phyloP scores from a whole-genome alignment of 139 green algal species.

The Chlamydomonas urium region DNA sequence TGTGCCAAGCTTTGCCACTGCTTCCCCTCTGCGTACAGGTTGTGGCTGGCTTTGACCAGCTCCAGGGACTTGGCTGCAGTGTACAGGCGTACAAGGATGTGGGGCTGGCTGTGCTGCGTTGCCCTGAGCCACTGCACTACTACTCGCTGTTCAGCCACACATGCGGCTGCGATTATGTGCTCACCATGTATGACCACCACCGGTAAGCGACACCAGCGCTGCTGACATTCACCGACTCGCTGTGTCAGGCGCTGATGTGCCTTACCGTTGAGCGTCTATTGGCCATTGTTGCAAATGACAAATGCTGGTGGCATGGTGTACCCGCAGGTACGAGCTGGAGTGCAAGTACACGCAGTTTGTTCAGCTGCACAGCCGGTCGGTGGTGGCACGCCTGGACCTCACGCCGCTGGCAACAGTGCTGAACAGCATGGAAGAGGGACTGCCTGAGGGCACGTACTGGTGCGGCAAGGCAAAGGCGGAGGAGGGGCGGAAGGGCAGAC shows the following conservation, averaged over 20 bases:
- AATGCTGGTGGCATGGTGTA: neutral
- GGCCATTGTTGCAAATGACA: too few species aligned
- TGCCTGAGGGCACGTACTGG: constrained; percentile 11
- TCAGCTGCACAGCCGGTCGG: constrained; percentile 35
- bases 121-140: constrained; percentile 60
- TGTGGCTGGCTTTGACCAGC: constrained; percentile 38
- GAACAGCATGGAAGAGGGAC: constrained; percentile 48
- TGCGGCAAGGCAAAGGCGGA: too few species aligned
- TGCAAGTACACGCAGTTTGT: constrained; percentile 72
- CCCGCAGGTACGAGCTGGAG: constrained; percentile 54
- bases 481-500: too few species aligned
- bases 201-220: too few species aligned
- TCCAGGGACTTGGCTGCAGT: constrained; percentile 27
- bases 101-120: constrained; percentile 46
- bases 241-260: too few species aligned
- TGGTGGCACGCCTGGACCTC: constrained; percentile 57
- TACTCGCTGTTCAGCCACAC: constrained; percentile 55
- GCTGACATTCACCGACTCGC: too few species aligned
- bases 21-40: too few species aligned
- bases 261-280: too few species aligned
- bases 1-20: too few species aligned
- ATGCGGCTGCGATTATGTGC: constrained; percentile 41
- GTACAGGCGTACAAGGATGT: constrained; percentile 33
- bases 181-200: constrained; percentile 17
- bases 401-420: constrained; percentile 48